A percentile compares a stretch with the other conserved stretches of the same genome.
These are phyloP conservation scores for Vicia sativa DNA, from an alignment of 306 rosid genomes.

Conservation along the genomic window DNA sequence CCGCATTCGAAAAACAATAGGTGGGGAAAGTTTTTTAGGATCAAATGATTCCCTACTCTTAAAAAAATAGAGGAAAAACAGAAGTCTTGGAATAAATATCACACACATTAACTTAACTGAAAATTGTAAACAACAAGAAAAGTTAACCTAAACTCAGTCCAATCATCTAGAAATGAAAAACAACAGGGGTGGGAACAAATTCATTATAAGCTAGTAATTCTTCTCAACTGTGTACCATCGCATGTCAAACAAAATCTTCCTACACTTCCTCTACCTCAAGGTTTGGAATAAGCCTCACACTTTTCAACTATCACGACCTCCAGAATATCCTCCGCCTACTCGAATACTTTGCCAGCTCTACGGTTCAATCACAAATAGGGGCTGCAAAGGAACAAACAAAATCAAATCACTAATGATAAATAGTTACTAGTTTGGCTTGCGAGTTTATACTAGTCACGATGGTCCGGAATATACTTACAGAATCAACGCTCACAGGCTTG, in stretches of 20 bases:
- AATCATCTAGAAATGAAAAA: slow-evolving; percentile 24
- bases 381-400: slow-evolving; percentile 50
- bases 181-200: slow-evolving; percentile 13
- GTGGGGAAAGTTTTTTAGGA: background rate
- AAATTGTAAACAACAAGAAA: slow-evolving; percentile 26
- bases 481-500: slow-evolving; percentile 64
- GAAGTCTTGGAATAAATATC: slow-evolving; percentile 18
- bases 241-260: slow-evolving; percentile 52
- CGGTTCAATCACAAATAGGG: slow-evolving; percentile 73
- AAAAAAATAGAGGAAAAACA: slow-evolving; percentile 17
- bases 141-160: slow-evolving; percentile 34
- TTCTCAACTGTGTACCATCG: slow-evolving; percentile 47
- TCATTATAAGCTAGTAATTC: slow-evolving; percentile 38
- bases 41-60: slow-evolving; percentile 8
- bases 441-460: slow-evolving; percentile 10
- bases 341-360: slow-evolving; percentile 41
- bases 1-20: background rate
- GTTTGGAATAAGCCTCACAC: slow-evolving; percentile 36
- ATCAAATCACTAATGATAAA: slow-evolving; percentile 10
- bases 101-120: slow-evolving; percentile 10
- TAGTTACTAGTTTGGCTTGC: slow-evolving; percentile 6
- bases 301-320: slow-evolving; percentile 35
- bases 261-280: slow-evolving; percentile 32
- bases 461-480: slow-evolving; percentile 48
- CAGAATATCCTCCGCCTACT: slow-evolving; percentile 37